Base-by-base conservation (phyloP, 768 basidiomycete genomes). In the Auriculariales sp. region DNA sequence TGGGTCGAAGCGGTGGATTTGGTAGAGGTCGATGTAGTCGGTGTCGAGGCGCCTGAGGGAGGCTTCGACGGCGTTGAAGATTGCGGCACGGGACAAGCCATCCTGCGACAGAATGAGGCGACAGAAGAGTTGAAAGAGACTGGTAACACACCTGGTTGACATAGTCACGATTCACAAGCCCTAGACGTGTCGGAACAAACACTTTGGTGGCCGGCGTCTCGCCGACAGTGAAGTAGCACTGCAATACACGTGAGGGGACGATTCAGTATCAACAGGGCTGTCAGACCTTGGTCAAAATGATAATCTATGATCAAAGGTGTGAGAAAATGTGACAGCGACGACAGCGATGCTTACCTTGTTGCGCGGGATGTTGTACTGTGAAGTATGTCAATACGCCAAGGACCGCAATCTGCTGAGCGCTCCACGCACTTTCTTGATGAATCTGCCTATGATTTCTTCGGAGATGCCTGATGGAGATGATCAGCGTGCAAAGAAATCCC, bases 11-110 rank as follows among this genome's bases (percentile, higher is more conserved):
- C 64, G 56, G 49, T 64, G 63, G 48, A 59, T 59, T 52, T 68
- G 66, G 10, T 66, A 57, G 2, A 69, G 53, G 54, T 70, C 70
- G 54, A 71, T 62, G 49, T 69, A 70, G 29, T 68, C 66, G 36
- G 62, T 46, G 4, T 66, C 61, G 1, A 70, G 57, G 28, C 68
- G 52, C 50, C 65, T 54, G 31, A 70, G 56, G 7, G 57, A 61
- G 3, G 53, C 61, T 28, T 68, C 53, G 46, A 71, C 61, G 3
- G 59, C 50, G 29, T 63, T 66, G 52, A 70, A 68, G 34, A 66
- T 66, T 7, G 62, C 64, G 3, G 57, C 51, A 6, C 64, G 63
- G 24, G 65, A 55, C 52, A 66, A 59, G 9, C 67, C 65, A 10
- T 31, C 17, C 24, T 68, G 66, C n/a, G n/a, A n/a, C n/a, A n/a